Base-by-base conservation (phyloP, 2,329 filamentous ascomycete species). In the Sordariomycetes sp. region DNA sequence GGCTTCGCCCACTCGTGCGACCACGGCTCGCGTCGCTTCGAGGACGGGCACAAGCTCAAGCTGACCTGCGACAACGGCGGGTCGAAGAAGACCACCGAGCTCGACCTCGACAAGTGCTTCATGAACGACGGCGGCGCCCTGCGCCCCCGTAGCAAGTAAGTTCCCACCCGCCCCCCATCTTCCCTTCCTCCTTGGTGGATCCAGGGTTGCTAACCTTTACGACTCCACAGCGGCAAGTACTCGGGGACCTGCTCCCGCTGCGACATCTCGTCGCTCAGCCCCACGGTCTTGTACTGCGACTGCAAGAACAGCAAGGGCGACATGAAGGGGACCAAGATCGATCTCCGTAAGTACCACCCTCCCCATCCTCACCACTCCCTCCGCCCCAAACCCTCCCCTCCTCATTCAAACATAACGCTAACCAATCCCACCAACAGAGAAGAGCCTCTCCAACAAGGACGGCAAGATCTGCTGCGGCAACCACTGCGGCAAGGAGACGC, bases 401-500 rank as follows among this genome's bases (percentile, higher is more conserved):
- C 18, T 40, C 16, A 14, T 18, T n/a, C 34, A 3, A 22, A 50
- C 20, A 11, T 12, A 6, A 37, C 11, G 8, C 22, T 50, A 12
- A 24, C 20, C 11, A 20, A 3, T 24, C 12, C 12, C n/a, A 24
- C 12, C 12, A 5, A 24, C 46, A 57, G 55, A 57, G 24, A 12
- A 24, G 2, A 24, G 40, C 48, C 1, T 57, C 11, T 22, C 46
- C 28, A 57, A 57, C 10, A 22, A 37, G 11, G 35, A 57, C 24
- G 55, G 46, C 20, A n/a, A n/a, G 8, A 11, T 57, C 22, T 57
- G 55, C 48, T 57, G 55, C n/a, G 32, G 48, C 2, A 53, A 25
- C 5, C 18, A 22, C 46, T 57, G 46, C 55, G 50, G 55, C 46
- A 35, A 16, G 7, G 16, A 32, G 32, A 14, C 22, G 60, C 81